Evolutionary conservation across 768 basidiomycete genomes (phyloP), one percentile per base, ranked within the genome.

Genomic region (Tricholoma saponaceum): DNA sequence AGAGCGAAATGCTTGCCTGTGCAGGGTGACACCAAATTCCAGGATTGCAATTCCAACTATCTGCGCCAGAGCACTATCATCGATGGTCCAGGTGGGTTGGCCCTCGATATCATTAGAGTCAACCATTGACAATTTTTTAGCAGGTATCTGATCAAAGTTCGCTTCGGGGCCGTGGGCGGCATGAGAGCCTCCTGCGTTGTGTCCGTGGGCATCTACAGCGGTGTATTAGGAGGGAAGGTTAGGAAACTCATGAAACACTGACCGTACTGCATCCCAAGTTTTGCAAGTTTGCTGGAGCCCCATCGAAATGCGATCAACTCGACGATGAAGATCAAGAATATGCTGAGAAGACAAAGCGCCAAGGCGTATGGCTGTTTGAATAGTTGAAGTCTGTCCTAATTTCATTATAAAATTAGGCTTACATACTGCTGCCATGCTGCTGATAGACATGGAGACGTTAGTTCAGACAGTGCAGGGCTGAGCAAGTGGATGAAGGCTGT

Each of bases 1-100:
- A 5, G 9, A 32, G 20, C 51, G 14, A 32, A 39, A 12, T 37
- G 37, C 30, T 33, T 18, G 83, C 86, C 87, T 90, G 67, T 95
- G 95, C 30, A 98, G 71, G 5, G 93, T 70, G 28, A 98, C 92
- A 64, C 96, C 96, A 64, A 97, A 96, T 68, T 99, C 96, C 49
- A 99, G 77, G 57, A 98, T 95, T 32, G 83, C 92, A 49, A 99
- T 81, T 13, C 94, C 95, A 49, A 97, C 78, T 35, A 95, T 71
- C 69, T 95, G 93, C 2, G 91, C 86, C 8, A 74, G 56, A 2
- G 82, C 72, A 18, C 74, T 74, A 37, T 85, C 79, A 50, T 77
- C 70, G 3, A 66, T 12, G 14, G 56, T 43, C 18, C 51, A 41
- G 14, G 58, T 55, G 30, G 63, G 49, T 5, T 62, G 62, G 2